phyloP scores from a whole-genome alignment of 2,329 filamentous ascomycete genomes.

The Aspergillus terreus region DNA sequence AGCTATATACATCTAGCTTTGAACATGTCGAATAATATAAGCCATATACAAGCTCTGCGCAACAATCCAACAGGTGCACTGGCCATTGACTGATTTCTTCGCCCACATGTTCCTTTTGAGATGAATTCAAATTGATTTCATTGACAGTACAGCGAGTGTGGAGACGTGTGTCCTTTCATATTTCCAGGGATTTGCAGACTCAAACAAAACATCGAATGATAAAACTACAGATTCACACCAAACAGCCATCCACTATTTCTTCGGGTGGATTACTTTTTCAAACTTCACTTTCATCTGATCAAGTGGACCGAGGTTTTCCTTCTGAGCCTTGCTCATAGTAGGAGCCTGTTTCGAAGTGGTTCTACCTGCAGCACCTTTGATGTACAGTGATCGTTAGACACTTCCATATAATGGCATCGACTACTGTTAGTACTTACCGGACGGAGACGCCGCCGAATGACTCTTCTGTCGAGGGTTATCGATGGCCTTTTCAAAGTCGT shows the following conservation, averaged over 20 bases:
- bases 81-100: no score
- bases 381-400: neutral
- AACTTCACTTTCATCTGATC: constrained; percentile 34
- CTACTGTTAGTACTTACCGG: neutral
- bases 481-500: constrained; percentile 27
- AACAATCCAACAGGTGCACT: no score
- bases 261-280: constrained; percentile 17
- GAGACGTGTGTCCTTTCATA: no score
- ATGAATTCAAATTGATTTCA: no score
- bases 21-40: no score
- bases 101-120: no score
- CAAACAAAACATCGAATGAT: no score
- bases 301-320: constrained; percentile 9
- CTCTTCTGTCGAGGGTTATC: constrained; percentile 7
- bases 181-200: no score
- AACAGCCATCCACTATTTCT: neutral
- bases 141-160: no score
- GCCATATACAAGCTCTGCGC: no score
- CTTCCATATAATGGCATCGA: neutral
- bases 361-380: neutral
- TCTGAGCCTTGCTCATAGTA: neutral
- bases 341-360: neutral
- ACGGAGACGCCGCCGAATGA: neutral
- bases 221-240: no score
- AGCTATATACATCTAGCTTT: neutral